These are phyloP conservation scores for Corymbia calophylla DNA, from an alignment of 441 rosid genomes.

Conservation along the genomic window DNA sequence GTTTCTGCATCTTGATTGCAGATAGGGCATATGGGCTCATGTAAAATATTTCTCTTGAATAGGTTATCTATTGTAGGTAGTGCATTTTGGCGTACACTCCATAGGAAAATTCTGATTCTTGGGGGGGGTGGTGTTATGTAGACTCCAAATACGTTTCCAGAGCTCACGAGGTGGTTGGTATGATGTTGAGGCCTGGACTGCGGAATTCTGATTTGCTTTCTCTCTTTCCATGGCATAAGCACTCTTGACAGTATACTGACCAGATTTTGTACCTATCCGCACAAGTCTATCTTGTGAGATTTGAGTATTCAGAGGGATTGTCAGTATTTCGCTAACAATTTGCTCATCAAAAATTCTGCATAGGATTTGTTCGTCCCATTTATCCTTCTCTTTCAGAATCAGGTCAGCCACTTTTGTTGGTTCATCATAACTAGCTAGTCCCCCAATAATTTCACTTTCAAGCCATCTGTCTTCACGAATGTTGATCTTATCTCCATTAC, in stretches of 20 bases:
- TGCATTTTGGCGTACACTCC: neutral
- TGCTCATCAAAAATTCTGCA: too few relatives aligned
- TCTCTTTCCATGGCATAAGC: neutral
- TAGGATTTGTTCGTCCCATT: neutral
- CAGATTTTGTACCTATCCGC: neutral
- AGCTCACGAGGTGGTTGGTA: neutral
- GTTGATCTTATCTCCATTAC: neutral
- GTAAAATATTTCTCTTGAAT: neutral
- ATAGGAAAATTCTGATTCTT: neutral
- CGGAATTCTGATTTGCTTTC: neutral
- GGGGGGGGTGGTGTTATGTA: neutral
- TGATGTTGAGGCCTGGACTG: neutral
- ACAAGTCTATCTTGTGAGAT: neutral
- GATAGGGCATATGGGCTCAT: neutral
- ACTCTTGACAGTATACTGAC: neutral
- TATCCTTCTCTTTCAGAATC: neutral
- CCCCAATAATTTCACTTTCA: neutral
- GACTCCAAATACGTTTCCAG: neutral
- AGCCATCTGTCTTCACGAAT: neutral
- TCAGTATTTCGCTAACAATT: too few relatives aligned
- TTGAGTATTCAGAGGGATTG: neutral
- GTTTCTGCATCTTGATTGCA: accelerated
- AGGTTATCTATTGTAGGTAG: neutral
- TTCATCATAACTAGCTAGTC: neutral
- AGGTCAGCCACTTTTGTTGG: neutral